Percentiles rank a stretch among this genome's conserved stretches.
Evolutionary conservation across 768 basidiomycete species (phyloP).

Genomic region (Tricholoma saponaceum): DNA sequence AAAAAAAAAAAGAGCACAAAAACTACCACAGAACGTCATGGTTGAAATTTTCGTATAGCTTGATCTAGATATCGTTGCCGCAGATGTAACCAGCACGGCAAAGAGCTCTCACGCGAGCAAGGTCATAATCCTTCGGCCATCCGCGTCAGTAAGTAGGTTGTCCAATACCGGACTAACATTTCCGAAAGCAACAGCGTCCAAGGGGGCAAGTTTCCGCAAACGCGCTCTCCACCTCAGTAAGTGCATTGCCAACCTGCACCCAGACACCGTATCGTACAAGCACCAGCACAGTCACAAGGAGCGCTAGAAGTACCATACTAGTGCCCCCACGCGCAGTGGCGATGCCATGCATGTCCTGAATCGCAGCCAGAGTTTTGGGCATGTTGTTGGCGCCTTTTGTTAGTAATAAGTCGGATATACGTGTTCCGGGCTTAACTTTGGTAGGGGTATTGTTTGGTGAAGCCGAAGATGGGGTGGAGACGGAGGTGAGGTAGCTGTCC

Average conservation of each 20-base stretch:
- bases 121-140: background rate
- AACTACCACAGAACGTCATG: too few species aligned
- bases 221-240: slow-evolving; percentile 41
- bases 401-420: background rate
- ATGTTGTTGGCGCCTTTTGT: slow-evolving; percentile 8
- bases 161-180: background rate
- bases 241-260: slow-evolving; percentile 44
- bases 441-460: slow-evolving; percentile 11
- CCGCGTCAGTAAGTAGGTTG: too few species aligned
- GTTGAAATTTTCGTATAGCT: too few species aligned
- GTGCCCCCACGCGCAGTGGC: slow-evolving; percentile 4
- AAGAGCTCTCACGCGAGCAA: too few species aligned
- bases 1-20: too few species aligned
- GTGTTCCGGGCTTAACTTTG: background rate
- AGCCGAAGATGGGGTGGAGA: background rate
- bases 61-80: too few species aligned
- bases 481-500: slow-evolving; percentile 20
- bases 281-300: slow-evolving; percentile 52
- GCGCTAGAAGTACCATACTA: slow-evolving; percentile 29
- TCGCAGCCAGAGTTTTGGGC: slow-evolving; percentile 25
- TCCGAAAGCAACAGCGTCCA: background rate
- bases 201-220: slow-evolving; percentile 1
- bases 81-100: too few species aligned
- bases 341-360: slow-evolving; percentile 28
- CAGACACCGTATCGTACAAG: slow-evolving; percentile 53